phyloP scores from a whole-genome alignment of 768 basidiomycete genomes.

The Lentinula edodes region DNA sequence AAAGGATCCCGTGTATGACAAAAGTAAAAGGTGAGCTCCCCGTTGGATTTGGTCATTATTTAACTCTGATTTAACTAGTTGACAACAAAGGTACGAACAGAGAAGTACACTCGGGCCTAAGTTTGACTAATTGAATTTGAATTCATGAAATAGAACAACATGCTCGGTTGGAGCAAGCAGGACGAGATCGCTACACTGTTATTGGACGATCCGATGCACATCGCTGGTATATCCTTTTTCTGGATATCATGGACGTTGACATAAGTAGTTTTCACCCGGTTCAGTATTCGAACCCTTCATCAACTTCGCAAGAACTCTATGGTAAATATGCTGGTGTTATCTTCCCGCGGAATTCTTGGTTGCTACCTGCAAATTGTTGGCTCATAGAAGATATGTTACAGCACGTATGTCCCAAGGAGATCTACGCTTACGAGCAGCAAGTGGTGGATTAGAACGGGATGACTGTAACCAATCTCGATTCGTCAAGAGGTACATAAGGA shows the following conservation, averaged over 20 bases:
- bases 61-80: neutral
- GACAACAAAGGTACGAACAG: slow-evolving; percentile 32
- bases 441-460: slow-evolving; percentile 82
- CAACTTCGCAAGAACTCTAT: slow-evolving; percentile 54
- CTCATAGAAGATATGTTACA: slow-evolving; percentile 68
- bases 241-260: neutral
- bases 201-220: slow-evolving; percentile 39
- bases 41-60: neutral
- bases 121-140: slow-evolving; percentile 49
- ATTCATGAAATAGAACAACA: slow-evolving; percentile 43
- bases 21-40: slow-evolving; percentile 39
- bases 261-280: neutral
- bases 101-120: slow-evolving; percentile 48
- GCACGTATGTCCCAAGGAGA: slow-evolving; percentile 62
- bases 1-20: slow-evolving; percentile 34
- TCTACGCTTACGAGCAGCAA: slow-evolving; percentile 72
- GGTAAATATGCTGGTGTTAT: slow-evolving; percentile 47
- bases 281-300: slow-evolving; percentile 54
- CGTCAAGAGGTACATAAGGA: slow-evolving; percentile 48
- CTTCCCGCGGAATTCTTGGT: slow-evolving; percentile 56
- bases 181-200: slow-evolving; percentile 42
- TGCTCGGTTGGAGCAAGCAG: slow-evolving; percentile 45
- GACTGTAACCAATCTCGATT: slow-evolving; percentile 66
- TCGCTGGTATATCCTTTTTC: slow-evolving; percentile 17
- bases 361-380: slow-evolving; percentile 74